Evolutionary conservation across 2,329 filamentous ascomycete genomes (phyloP).

Genomic region (Helotiales sp.): DNA sequence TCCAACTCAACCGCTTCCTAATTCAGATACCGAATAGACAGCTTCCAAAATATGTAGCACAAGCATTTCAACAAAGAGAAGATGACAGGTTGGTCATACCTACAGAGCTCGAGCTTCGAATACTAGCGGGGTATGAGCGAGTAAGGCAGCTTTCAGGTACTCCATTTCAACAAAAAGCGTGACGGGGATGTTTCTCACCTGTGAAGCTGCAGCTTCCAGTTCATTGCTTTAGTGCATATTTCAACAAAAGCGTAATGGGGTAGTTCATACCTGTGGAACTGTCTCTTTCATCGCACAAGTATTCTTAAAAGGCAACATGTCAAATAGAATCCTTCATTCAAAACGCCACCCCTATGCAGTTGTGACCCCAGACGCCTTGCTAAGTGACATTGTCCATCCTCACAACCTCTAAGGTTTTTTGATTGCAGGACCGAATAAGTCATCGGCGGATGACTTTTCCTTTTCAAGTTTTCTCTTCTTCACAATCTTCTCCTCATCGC

Average conservation of each 20-base stretch:
- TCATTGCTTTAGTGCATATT: neutral
- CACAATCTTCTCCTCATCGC: constrained; percentile 36
- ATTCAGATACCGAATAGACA: neutral
- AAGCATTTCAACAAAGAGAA: neutral
- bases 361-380: constrained; percentile 35
- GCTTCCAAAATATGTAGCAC: neutral
- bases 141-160: neutral
- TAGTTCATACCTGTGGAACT: neutral
- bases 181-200: neutral
- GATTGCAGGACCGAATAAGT: constrained; percentile 42
- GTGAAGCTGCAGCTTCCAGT: too few relatives aligned
- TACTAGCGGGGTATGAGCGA: neutral
- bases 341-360: constrained; percentile 31
- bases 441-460: constrained; percentile 44
- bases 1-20: neutral
- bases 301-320: constrained; percentile 4
- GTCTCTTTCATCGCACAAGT: neutral
- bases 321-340: constrained; percentile 11
- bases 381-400: constrained; percentile 25
- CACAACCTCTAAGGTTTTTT: constrained; percentile 21
- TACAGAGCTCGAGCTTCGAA: neutral
- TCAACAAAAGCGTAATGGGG: neutral
- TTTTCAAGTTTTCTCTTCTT: constrained; percentile 51
- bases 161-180: too few relatives aligned
- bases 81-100: neutral